Evolutionary conservation across 768 basidiomycete genomes (phyloP).

Genomic region (Mycena vitilis): DNA sequence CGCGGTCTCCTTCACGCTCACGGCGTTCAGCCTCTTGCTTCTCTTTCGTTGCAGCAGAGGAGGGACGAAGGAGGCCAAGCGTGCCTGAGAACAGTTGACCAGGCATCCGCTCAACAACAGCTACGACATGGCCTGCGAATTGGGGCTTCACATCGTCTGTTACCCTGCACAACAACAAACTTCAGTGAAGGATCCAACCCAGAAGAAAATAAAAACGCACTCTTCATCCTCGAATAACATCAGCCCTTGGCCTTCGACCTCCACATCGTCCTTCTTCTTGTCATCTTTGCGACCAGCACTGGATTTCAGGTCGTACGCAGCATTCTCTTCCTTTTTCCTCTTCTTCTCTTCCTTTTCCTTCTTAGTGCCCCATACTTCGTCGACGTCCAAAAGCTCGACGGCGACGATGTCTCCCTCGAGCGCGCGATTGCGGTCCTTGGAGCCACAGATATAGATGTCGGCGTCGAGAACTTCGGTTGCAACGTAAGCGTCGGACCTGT

Average conservation of each 20-base stretch:
- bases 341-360: slow-evolving; percentile 99
- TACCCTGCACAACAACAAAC: slow-evolving; percentile 63
- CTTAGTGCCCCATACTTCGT: slow-evolving; percentile 98
- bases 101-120: slow-evolving; percentile 99
- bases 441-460: slow-evolving; percentile 99
- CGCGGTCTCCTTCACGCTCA: slow-evolving; percentile 94
- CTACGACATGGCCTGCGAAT: slow-evolving; percentile 98
- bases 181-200: slow-evolving; percentile 18
- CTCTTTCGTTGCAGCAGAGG: slow-evolving; percentile 97
- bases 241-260: slow-evolving; percentile 98
- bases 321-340: slow-evolving; percentile 99
- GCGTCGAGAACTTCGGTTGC: slow-evolving; percentile 98
- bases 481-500: slow-evolving; percentile 98
- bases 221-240: slow-evolving; percentile 99
- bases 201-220: slow-evolving; percentile 52
- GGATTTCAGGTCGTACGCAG: slow-evolving; percentile 89
- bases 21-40: slow-evolving; percentile 98
- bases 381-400: slow-evolving; percentile 96
- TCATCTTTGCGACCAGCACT: slow-evolving; percentile 88
- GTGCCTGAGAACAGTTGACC: slow-evolving; percentile 99
- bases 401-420: slow-evolving; percentile 99
- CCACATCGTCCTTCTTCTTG: slow-evolving; percentile 99
- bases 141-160: slow-evolving; percentile 98
- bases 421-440: slow-evolving; percentile 98
- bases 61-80: slow-evolving; percentile 93